Evolutionary conservation across 345 rosid genomes (phyloP).

Genomic region (Garcia nutans): DNA sequence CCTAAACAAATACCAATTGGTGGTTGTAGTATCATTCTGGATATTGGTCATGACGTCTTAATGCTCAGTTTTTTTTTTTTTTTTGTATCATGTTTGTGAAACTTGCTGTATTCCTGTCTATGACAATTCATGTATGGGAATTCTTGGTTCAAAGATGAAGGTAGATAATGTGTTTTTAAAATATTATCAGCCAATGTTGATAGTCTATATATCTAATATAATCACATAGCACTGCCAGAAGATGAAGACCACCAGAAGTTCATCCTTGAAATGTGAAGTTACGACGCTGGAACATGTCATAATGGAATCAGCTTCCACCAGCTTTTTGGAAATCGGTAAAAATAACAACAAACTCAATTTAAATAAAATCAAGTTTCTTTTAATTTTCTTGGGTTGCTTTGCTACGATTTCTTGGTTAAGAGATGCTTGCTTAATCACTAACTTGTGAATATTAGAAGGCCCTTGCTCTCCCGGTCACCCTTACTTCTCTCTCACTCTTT

Average conservation of each 20-base stretch:
- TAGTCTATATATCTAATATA: background rate
- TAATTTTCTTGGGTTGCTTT: background rate
- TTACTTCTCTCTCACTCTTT: no score
- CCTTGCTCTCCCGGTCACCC: background rate
- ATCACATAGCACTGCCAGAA: background rate
- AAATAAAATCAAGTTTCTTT: background rate
- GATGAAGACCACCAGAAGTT: background rate
- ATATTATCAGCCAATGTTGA: background rate
- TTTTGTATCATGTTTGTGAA: background rate
- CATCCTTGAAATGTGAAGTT: background rate
- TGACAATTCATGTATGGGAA: background rate
- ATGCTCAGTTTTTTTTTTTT: background rate
- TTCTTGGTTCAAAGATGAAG: background rate
- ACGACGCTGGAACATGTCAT: slow-evolving; percentile 1
- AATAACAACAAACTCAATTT: background rate
- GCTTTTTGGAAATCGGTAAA: background rate
- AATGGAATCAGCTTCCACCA: background rate
- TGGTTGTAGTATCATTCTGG: background rate
- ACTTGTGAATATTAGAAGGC: background rate
- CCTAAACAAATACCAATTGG: background rate
- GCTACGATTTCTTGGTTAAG: background rate
- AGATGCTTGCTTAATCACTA: background rate
- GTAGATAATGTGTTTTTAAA: background rate
- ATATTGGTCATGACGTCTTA: background rate
- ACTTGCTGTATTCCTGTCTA: background rate